Percentiles rank a stretch among this genome's conserved stretches.
Evolutionary conservation across 208 protist genomes (phyloP).

Genomic region (Leishmania martiniquensis): DNA sequence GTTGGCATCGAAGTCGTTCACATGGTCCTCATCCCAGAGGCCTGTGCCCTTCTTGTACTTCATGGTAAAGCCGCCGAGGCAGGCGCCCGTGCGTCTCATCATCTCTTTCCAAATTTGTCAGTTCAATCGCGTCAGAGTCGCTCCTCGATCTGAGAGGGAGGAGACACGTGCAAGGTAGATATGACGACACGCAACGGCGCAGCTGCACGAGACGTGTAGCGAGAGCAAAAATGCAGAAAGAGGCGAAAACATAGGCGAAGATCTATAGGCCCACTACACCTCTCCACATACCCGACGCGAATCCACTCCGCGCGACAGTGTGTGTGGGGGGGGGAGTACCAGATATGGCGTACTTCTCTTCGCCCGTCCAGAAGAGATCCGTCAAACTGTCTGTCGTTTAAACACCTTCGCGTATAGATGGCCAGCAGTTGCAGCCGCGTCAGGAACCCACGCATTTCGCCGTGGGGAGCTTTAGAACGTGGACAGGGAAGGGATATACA

Average conservation of each 20-base stretch:
- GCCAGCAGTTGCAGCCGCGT: no score
- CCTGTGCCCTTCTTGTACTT: conserved; percentile 87
- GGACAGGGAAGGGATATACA: not conserved
- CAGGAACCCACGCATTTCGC: no score
- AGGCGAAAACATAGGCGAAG: not conserved
- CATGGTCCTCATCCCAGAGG: conserved; percentile 89
- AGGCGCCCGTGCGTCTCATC: conserved; percentile 42
- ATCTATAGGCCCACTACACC: no score
- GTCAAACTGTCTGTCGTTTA: no score
- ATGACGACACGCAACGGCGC: not conserved
- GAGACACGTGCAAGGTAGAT: no score
- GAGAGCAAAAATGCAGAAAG: not conserved
- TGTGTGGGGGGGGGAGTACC: no score
- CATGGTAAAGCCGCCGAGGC: conserved; percentile 83
- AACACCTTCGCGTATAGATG: no score
- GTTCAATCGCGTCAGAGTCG: not conserved
- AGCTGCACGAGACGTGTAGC: not conserved
- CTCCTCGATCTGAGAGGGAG: not conserved
- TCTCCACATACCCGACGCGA: no score
- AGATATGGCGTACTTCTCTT: no score
- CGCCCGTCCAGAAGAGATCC: no score
- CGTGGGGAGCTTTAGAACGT: no score
- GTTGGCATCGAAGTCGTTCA: conserved; percentile 88
- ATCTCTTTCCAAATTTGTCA: not conserved
- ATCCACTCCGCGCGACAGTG: no score